Base-by-base conservation (phyloP, 805 yeast species). In the Suhomyces prunicola region DNA sequence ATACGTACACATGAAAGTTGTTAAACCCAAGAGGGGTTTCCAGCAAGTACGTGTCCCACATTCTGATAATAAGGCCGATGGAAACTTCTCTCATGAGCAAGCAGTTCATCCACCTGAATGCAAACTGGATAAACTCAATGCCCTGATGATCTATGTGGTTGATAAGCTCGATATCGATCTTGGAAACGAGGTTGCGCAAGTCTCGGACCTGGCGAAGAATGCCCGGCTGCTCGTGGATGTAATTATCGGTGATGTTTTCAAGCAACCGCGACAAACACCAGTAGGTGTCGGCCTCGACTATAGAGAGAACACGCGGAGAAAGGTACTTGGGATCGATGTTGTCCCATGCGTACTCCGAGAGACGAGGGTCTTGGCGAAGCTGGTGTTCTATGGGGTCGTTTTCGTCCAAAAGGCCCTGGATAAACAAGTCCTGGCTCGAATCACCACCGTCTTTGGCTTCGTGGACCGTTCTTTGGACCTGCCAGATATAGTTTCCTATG, bases 71-170 rank as follows among this genome's bases (percentile, higher is more conserved):
- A 55, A 90, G 81, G 29, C 76, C 74, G 63, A 94, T 84, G 42
- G 86, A 83, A 45, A 94, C 78, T 63, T 94, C 99, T 59, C 99
- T 82, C 99, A 94, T 94, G 48, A 94, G 74, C 63, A 94, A 74
- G 73, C 99, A 94, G 71, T 94, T 94, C 98, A 94, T 94, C 99
- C 99, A 94, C 60, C 99, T 79, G 73, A 94, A 94, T 19, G 97
- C 84, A 69, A 94, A 94, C 70, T 94, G 99, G 57, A 94, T 84
- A 64, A 94, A 94, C 69, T 94, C 97, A n/a, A 94, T 83, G 47
- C 88, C 88, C 66, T 94, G 97, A 1, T 69, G 64, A 54, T 85
- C 85, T 57, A 94, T 81, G 71, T 94, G 98, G 39, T 76, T 76
- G 40, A 85, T 84, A 33, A 94, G 75, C 24, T 81, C 85, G 2